Evolutionary conservation across 805 yeast genomes (phyloP), one percentile per base, ranked within the genome.

Genomic region (Candida fluviatilis): DNA sequence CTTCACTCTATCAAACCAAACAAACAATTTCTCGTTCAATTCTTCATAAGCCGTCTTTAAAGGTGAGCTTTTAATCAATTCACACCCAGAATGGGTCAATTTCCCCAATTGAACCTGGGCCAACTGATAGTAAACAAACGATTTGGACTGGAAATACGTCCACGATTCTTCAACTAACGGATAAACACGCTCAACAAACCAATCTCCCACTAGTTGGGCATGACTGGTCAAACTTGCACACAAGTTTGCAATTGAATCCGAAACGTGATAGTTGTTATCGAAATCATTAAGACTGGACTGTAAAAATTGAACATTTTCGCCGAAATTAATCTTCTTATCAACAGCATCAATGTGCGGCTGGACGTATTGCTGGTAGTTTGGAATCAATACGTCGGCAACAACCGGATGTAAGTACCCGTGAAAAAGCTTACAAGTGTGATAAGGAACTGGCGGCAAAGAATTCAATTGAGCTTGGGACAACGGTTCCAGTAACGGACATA

Each of bases 401-500:
- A 38, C 21, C 11, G 48, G 48, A 18, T 37, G 31, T 12, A 45
- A 14, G 6, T 36, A 27, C 25, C 12, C 18, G 16, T 38, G 18
- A 30, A 38, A 26, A 10, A 32, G 3, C 15, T 17, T 13, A 31
- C 48, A 45, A 34, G 40, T 28, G 32, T 42, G 43, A 31, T 45
- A 38, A 15, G 34, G 37, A 10, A 42, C 27, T 6, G 48, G 46
- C 1, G 45, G 18, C 3, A 38, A 34, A 14, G 30, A 21, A 12
- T 18, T 12, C 13, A 19, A 13, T 10, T 23, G 8, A 5, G 19
- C 14, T 10, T 15, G 13, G 2, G 37, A 21, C 28, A 30, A 13
- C 4, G 18, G 28, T 30, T 36, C 26, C 24, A 40, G 34, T 6
- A 42, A 12, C 7, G 48, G 48, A 42, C 48, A 45, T 3, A 42